Conservation (phyloP, 768 basidiomycete genomes). For the Cyclocybe aegerita region DNA sequence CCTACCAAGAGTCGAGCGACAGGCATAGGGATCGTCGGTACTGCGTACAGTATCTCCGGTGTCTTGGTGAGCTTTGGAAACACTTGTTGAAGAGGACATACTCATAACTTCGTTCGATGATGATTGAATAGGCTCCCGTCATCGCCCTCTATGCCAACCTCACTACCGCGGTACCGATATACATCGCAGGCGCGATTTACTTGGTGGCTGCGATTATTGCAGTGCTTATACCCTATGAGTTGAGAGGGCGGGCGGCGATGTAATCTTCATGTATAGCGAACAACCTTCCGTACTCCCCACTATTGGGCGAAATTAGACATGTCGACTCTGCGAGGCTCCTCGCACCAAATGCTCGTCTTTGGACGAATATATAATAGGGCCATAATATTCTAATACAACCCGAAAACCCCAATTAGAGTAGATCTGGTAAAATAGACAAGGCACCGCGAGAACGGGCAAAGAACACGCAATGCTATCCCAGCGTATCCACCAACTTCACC, state of each 20-base stretch:
- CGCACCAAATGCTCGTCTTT: too few species aligned
- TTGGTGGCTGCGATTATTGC: conserved; percentile 59
- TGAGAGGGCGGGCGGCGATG: conserved; percentile 65
- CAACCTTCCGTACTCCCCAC: too few species aligned
- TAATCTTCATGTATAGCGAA: conserved; percentile 20
- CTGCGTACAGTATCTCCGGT: conserved; percentile 58
- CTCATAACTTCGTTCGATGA: background rate
- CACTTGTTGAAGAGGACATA: too few species aligned
- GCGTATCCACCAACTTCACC: too few species aligned
- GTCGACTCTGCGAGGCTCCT: too few species aligned
- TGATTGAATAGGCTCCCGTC: conserved; percentile 51
- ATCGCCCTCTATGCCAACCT: conserved; percentile 70
- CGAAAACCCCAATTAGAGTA: too few species aligned
- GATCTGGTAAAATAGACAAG: too few species aligned
- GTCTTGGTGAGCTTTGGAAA: conserved; percentile 46
- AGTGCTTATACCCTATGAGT: conserved; percentile 68
- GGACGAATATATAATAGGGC: too few species aligned
- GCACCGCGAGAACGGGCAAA: too few species aligned
- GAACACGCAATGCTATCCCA: too few species aligned
- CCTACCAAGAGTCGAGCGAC: conserved; percentile 67
- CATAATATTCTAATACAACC: too few species aligned
- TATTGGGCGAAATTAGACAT: too few species aligned
- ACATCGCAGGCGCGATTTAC: conserved; percentile 65
- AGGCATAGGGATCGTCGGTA: conserved; percentile 59
- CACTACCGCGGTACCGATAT: conserved; percentile 64